phyloP scores from a whole-genome alignment of 441 rosid species.

The Adansonia gregorii region DNA sequence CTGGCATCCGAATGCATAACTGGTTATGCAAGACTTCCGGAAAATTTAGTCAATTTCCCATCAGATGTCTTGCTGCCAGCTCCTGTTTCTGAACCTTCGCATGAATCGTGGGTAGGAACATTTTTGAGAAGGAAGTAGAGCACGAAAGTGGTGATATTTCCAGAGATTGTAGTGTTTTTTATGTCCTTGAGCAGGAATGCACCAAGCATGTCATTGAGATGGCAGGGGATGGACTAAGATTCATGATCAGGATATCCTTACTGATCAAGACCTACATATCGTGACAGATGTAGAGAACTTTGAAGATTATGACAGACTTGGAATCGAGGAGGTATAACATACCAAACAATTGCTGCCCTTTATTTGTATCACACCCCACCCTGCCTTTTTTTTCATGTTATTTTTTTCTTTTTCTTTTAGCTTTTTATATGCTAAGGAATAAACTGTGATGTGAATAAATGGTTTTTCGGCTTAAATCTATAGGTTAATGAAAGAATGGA shows the following conservation, averaged over 20 bases:
- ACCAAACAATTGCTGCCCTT: conserved; percentile 28
- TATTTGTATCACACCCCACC: conserved; percentile 3
- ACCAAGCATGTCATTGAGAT: conserved; percentile 40
- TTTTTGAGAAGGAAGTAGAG: conserved; percentile 53
- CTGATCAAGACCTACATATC: conserved; percentile 72
- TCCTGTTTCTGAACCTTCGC: conserved; percentile 63
- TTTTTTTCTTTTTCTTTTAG: conserved; percentile 17
- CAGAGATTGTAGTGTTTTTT: conserved; percentile 52
- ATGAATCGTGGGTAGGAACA: conserved; percentile 77
- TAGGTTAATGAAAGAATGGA: conserved; percentile 94
- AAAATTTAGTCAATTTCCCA: conserved; percentile 75
- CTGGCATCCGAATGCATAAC: conserved; percentile 79
- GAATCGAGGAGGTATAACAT: conserved; percentile 79
- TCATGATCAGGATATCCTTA: conserved; percentile 55
- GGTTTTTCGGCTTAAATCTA: conserved; percentile 35
- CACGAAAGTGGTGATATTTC: conserved; percentile 41
- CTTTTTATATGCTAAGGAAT: conserved; percentile 7
- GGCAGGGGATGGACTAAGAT: conserved; percentile 48
- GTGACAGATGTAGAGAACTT: conserved; percentile 60
- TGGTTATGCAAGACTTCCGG: conserved; percentile 77
- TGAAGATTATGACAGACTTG: conserved; percentile 81
- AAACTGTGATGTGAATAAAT: conserved; percentile 28
- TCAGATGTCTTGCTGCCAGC: conserved; percentile 77
- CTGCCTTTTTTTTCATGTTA: conserved; percentile 6
- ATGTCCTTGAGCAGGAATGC: conserved; percentile 67